phyloP scores from a whole-genome alignment of 768 basidiomycete species.

The Neoboletus brunneissimus region DNA sequence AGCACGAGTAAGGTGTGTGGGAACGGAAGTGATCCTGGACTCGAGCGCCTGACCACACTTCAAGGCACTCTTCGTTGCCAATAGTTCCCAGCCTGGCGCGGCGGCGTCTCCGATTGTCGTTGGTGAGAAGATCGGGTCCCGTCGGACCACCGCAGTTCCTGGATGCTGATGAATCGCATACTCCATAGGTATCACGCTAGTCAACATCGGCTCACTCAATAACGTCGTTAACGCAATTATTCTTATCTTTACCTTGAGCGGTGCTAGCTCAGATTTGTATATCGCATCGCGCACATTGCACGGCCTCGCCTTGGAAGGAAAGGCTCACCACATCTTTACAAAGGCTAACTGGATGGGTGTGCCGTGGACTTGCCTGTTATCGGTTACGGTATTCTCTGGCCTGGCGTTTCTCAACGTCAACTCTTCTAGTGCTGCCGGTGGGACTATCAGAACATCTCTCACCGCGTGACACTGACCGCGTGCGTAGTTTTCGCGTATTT shows the following conservation, averaged over 20 bases:
- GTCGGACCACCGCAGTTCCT: neutral
- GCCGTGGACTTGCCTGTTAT: slow-evolving; percentile 28
- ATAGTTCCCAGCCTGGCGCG: slow-evolving; percentile 41
- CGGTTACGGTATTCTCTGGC: slow-evolving; percentile 53
- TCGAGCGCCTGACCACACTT: neutral
- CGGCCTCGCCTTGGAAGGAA: slow-evolving; percentile 51
- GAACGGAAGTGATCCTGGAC: slow-evolving; percentile 32
- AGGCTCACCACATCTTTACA: slow-evolving; percentile 44
- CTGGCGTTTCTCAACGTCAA: slow-evolving; percentile 62
- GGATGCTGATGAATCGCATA: neutral
- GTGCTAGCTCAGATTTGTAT: slow-evolving; percentile 64
- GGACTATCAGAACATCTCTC: neutral
- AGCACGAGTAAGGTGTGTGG: slow-evolving; percentile 46
- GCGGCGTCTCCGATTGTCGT: slow-evolving; percentile 69
- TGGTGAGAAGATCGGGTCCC: slow-evolving; percentile 38
- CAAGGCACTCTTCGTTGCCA: slow-evolving; percentile 36
- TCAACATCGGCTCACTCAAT: slow-evolving; percentile 56
- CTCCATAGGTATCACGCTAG: slow-evolving; percentile 24
- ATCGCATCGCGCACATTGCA: slow-evolving; percentile 52
- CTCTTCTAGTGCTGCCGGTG: slow-evolving; percentile 51
- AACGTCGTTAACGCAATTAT: slow-evolving; percentile 55
- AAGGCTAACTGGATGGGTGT: slow-evolving; percentile 49
- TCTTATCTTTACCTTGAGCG: slow-evolving; percentile 62
- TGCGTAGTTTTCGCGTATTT: slow-evolving; percentile 36
- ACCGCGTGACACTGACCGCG: neutral